Evolutionary conservation across 2,329 filamentous ascomycete species (phyloP), one percentile per base, ranked within the genome.

Genomic region (Gyromitra esculenta): DNA sequence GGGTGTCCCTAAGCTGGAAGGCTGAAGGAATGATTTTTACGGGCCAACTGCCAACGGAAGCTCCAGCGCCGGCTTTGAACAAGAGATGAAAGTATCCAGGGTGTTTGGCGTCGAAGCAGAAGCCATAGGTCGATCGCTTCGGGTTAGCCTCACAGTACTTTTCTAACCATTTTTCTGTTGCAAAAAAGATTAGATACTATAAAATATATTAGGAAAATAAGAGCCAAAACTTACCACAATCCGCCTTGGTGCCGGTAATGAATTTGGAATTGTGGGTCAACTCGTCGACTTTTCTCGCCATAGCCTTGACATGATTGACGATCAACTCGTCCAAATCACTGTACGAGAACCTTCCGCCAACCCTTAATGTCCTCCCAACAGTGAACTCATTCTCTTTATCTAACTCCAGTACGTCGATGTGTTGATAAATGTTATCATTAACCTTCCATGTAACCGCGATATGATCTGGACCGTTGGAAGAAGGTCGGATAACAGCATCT

Each of bases 401-500:
- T 82, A 99, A 87, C 85, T 99, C 96, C 50, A 99, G 88, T 43
- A 99, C 95, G 84, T 99, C 96, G 79, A 99, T 93, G 83, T 99
- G 96, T 84, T 99, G 94, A 83, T 94, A 99, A n/a, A 98, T 90
- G 76, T 92, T 91, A 83, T 98, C 94, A 0, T 93, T 91, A 13
- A 99, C 94, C 86, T 99, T 99, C 96, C 96, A 99, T 0, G 96
- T 99, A 60, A 99, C 90, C 6, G 95, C 94, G 71, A 99, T 87
- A 85, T 99, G 96, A 83, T 99, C 96, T 75, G 93, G 92, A 57
- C 96, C 96, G 83, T 97, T 97, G 37, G 94, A 97, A 0, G 94
- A 97, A 2, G 96, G 95, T 57, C 96, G 91, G 82, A 99, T 97
- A 77, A 99, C 93, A 71, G 96, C 91, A 83, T 98, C 96, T 63